Evolutionary conservation across 805 yeast species (phyloP), one percentile per base, ranked within the genome.

Genomic region (Sugiyamaella floridensis): DNA sequence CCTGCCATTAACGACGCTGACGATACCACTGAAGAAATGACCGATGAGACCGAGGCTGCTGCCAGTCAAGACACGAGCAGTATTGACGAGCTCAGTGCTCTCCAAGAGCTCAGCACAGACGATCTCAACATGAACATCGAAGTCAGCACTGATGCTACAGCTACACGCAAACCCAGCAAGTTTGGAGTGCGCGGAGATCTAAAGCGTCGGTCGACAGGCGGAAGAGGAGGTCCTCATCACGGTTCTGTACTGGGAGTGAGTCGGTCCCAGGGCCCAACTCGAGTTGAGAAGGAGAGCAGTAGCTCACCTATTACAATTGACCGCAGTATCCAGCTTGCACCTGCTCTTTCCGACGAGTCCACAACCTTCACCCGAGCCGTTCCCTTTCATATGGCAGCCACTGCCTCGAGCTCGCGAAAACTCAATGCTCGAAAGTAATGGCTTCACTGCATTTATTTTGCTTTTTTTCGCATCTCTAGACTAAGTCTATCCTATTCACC

Each of bases 151-250:
- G 28, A 12, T 20, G 43, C 15, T 20, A n/a, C 20, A 26, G 43
- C 12, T 18, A 14, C 48, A 14, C 19, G 32, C 37, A 43, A 37
- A 32, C 48, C 41, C n/a, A 19, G 46, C 7, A 29, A 28, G 29
- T 55, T 55, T 28, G 58, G 59, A 11, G 55, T 48, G 26, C 47
- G 48, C n/a, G 45, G 55, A 11, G 59, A 56, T 41, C 54, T 56
- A 8, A 49, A 47, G 7, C 46, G 55, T 20, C 46, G 47, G 19
- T 40, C 54, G 10, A 15, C 43, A n/a, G 26, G 12, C 40, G 41
- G 43, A 14, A 19, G 12, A n/a, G 45, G 18, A n/a, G 45, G 32
- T 45, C 54, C 37, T 3, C 37, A 32, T 14, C 37, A 32, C 37
- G 37, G 37, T 11, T 45, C 56, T 14, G 53, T 47, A 1, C 37